Evolutionary conservation across 2,329 filamentous ascomycete species (phyloP), one percentile per base, ranked within the genome.

Genomic region (Berkeleyomyces rouxiae): DNA sequence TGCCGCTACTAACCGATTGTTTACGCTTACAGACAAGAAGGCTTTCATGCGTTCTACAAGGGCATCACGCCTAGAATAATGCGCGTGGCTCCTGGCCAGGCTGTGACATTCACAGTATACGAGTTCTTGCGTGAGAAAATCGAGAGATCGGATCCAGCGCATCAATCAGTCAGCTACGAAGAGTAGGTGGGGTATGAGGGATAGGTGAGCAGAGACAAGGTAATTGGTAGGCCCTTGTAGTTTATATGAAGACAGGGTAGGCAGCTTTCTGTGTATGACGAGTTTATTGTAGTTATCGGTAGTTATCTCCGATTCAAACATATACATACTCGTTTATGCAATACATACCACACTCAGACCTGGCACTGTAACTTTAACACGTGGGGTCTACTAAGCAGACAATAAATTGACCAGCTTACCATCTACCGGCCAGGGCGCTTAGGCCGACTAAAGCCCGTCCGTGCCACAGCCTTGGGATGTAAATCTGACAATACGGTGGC

Each of bases 61-160:
- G 93, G 93, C 70, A 99, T 99, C 75, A 99, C 93, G 57, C 93
- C 93, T 5, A 83, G 93, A 69, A 88, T 99, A 68, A 97, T 97
- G 90, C 84, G 93, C 70, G 93, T 99, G 61, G 93, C 93, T 36
- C 93, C 93, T 6, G 93, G 93, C 57, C 93, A 99, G 78, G 93
- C 83, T 64, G 83, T 86, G 62, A 86, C 83, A 3, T 86, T 86
- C 65, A 86, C 83, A 74, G 87, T 91, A 67, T 91, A 91, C 73
- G 87, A 91, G 73, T 90, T 72, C 72, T 75, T 91, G 65, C 88
- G 85, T 76, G 82, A 84, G 65, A 84, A 83, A 74, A 74, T 91
- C 67, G 87, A 91, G 76, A 78, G 75, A 70, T 66, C 66, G 33
- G 59, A 58, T 11, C 65, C 63, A 51, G 60, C 58, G 16, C 53